phyloP scores from a whole-genome alignment of 169 alveolate species.

The Cryptosporidium meleagridis region DNA sequence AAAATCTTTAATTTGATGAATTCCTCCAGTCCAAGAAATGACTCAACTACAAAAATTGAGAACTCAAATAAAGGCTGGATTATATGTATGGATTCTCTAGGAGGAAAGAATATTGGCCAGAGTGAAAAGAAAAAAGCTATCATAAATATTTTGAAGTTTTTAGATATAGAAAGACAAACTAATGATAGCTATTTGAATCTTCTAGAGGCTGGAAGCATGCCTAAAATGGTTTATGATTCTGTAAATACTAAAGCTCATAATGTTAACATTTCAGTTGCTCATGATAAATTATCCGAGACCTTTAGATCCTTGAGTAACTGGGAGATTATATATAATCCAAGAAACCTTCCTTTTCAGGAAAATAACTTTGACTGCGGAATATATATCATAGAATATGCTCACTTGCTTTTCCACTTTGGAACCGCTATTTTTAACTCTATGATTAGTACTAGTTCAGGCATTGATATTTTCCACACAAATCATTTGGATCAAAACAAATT shows the following conservation, averaged over 20 bases:
- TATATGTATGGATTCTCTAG: slow-evolving; percentile 63
- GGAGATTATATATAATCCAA: slow-evolving; percentile 42
- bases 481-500: not conserved
- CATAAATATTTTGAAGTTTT: slow-evolving; percentile 19
- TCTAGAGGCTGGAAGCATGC: not conserved
- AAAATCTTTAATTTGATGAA: slow-evolving; percentile 5
- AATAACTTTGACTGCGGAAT: slow-evolving; percentile 66
- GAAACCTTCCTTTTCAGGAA: slow-evolving; percentile 57
- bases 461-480: not conserved
- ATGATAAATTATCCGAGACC: not conserved
- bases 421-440: slow-evolving; percentile 40
- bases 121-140: slow-evolving; percentile 4
- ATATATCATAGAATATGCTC: slow-evolving; percentile 50
- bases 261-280: not conserved
- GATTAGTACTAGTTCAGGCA: not conserved
- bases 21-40: not conserved
- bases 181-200: slow-evolving; percentile 3
- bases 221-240: not conserved
- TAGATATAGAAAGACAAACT: slow-evolving; percentile 40
- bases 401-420: slow-evolving; percentile 46
- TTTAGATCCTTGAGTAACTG: slow-evolving; percentile 20
- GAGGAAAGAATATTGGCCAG: slow-evolving; percentile 8
- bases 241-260: not conserved
- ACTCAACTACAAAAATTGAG: not conserved
- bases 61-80: slow-evolving; percentile 56